Evolutionary conservation across 2,329 filamentous ascomycete species (phyloP).

Genomic region (Shiraia sp.): DNA sequence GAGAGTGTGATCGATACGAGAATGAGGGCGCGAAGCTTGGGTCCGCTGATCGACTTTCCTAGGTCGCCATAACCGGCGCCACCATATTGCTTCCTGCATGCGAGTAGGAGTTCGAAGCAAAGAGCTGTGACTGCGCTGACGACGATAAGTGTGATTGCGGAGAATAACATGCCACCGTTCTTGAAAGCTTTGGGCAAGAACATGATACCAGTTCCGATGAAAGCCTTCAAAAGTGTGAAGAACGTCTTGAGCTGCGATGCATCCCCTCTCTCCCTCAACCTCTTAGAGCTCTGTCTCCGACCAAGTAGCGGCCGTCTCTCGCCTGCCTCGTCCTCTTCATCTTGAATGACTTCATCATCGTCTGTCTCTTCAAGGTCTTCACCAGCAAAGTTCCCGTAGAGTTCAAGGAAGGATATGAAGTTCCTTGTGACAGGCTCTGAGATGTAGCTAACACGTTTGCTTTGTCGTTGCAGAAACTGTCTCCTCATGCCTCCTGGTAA

Average conservation of each 20-base stretch:
- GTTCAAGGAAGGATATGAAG: conserved; percentile 75
- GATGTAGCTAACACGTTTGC: conserved; percentile 45
- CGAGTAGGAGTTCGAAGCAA: conserved; percentile 72
- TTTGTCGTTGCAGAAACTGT: conserved; percentile 53
- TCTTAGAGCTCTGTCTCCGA: conserved; percentile 56
- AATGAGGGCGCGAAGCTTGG: conserved; percentile 66
- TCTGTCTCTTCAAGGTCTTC: conserved; percentile 66
- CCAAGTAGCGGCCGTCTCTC: conserved; percentile 67
- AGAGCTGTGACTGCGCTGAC: conserved; percentile 69
- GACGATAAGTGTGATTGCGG: conserved; percentile 67
- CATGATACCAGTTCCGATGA: conserved; percentile 81
- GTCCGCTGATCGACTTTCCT: conserved; percentile 67
- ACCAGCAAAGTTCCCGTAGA: conserved; percentile 77
- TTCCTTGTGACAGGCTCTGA: conserved; percentile 65
- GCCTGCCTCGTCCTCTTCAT: conserved; percentile 55
- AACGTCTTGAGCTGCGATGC: conserved; percentile 73
- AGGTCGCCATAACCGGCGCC: conserved; percentile 77
- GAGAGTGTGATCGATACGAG: conserved; percentile 72
- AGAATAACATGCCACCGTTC: conserved; percentile 78
- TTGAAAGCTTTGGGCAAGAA: conserved; percentile 79
- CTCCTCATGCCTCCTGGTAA: conserved; percentile 59
- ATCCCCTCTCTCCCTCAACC: conserved; percentile 58
- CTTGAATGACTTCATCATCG: conserved; percentile 60
- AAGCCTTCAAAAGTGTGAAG: conserved; percentile 77
- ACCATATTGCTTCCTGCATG: conserved; percentile 66